Evolutionary conservation across 441 rosid species (phyloP), one percentile per base, ranked within the genome.

Genomic region (Syzygium malaccense): DNA sequence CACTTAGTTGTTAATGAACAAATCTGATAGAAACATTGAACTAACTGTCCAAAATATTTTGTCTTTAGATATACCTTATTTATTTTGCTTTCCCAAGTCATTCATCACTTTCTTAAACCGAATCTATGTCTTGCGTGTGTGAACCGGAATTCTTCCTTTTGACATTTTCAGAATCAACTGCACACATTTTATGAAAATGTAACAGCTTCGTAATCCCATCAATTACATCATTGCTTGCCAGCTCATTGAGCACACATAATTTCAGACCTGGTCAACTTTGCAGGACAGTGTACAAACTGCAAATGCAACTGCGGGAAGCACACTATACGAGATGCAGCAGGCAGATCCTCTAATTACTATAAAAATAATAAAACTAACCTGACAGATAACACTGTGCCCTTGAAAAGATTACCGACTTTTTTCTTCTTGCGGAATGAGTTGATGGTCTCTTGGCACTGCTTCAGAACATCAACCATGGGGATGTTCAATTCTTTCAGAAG

Each of bases 381-480:
- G 90, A 92, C 88, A 90, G 95, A 93, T 85, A 98, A 90, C 83
- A 48, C 86, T 83, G 91, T 90, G 90, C 86, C 92, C 94, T 89
- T 96, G 85, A 96, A 95, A 90, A 91, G 86, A 4, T 85, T 87
- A 88, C 91, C 92, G 62, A 86, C 88, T 91, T 94, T 96, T 93
- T 96, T 96, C 90, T 94, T 97, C 95, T 95, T 98, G 88, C 92
- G 93, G 87, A 89, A 94, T 10, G 91, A 89, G 84, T 66, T 92
- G 58, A 96, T 86, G 25, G 90, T 93, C 87, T 95, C 98, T 92
- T 90, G 94, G 90, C 99, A 97, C 92, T 94, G 96, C 79, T 93
- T 92, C 86, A 89, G 94, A 91, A 98, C 91, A 86, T 93, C 96
- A 89, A 91, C 90, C 95, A 94, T 91, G 79, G 91, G 93, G 86